These are phyloP conservation scores for Rhinocladiella similis DNA, from an alignment of 2,329 filamentous ascomycete genomes.

Conservation along the genomic window DNA sequence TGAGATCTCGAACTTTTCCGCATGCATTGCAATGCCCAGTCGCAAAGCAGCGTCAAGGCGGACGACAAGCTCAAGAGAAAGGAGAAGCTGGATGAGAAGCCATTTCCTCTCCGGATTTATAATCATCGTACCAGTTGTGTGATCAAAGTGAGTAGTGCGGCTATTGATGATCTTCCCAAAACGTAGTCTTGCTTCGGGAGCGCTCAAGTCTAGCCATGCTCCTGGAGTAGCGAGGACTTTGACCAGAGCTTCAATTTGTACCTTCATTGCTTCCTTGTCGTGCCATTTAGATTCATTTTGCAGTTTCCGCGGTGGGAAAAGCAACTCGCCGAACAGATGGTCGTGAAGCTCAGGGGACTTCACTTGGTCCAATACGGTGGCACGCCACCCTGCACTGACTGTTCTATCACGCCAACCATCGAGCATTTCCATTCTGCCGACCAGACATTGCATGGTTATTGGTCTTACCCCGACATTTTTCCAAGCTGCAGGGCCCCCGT, in stretches of 20 bases:
- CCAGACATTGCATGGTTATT: conserved; percentile 35
- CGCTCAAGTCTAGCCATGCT: conserved; percentile 50
- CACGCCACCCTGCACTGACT: conserved; percentile 32
- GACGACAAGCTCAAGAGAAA: conserved; percentile 56
- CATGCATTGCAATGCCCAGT: conserved; percentile 41
- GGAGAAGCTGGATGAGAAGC: conserved; percentile 54
- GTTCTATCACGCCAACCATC: conserved; percentile 38
- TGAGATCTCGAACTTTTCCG: conserved; percentile 42
- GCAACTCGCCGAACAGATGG: conserved; percentile 39
- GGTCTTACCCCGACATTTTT: conserved; percentile 44
- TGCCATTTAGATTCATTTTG: conserved; percentile 12
- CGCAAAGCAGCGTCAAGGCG: conserved; percentile 52
- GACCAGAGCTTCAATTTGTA: conserved; percentile 47
- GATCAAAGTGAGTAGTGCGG: conserved; percentile 30
- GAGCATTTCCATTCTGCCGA: conserved; percentile 38
- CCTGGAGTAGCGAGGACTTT: conserved; percentile 43
- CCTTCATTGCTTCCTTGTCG: conserved; percentile 39
- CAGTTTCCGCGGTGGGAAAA: conserved; percentile 38
- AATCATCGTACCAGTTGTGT: conserved; percentile 4
- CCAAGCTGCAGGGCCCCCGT: conserved; percentile 41
- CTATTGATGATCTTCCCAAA: conserved; percentile 46
- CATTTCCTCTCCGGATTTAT: conserved; percentile 46
- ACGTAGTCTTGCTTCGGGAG: conserved; percentile 47
- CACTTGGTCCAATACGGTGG: conserved; percentile 40
- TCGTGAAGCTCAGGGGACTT: conserved; percentile 35